Evolutionary conservation across 306 rosid genomes (phyloP).

Genomic region (Quercus mongolica): DNA sequence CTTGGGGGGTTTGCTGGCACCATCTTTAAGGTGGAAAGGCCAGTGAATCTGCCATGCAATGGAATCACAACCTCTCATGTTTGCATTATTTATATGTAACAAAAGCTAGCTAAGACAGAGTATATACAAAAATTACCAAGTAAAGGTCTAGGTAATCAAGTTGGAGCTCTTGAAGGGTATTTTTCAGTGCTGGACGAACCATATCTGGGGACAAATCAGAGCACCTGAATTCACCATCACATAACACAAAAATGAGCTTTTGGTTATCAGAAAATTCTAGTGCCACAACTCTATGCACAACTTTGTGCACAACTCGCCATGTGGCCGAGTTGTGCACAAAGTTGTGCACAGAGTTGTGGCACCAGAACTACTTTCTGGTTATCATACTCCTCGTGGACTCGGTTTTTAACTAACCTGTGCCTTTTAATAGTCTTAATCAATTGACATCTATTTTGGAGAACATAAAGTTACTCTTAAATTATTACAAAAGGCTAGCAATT

Average conservation of each 20-base stretch:
- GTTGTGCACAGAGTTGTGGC: no score
- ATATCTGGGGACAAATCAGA: slow-evolving; percentile 60
- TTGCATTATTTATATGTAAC: not conserved
- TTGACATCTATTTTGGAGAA: no score
- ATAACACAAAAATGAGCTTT: not conserved
- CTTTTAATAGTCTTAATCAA: no score
- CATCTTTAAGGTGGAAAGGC: slow-evolving; percentile 50
- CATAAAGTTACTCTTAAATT: no score
- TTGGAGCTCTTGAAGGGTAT: slow-evolving; percentile 56
- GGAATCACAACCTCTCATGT: not conserved
- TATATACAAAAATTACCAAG: slow-evolving; percentile 31
- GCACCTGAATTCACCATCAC: slow-evolving; percentile 41
- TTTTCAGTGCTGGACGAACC: slow-evolving; percentile 50
- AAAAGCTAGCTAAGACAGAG: not conserved
- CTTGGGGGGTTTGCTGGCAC: slow-evolving; percentile 45
- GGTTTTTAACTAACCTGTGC: no score
- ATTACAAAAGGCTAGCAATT: no score
- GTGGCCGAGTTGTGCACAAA: no score
- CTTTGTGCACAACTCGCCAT: no score
- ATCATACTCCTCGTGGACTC: not conserved
- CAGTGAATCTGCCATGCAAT: slow-evolving; percentile 36
- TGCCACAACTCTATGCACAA: no score
- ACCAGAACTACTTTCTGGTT: no score
- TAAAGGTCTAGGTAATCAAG: slow-evolving; percentile 65
- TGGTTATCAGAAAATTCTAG: not conserved